Base-by-base conservation (phyloP, 768 basidiomycete genomes). In the Podaxis pistillaris region DNA sequence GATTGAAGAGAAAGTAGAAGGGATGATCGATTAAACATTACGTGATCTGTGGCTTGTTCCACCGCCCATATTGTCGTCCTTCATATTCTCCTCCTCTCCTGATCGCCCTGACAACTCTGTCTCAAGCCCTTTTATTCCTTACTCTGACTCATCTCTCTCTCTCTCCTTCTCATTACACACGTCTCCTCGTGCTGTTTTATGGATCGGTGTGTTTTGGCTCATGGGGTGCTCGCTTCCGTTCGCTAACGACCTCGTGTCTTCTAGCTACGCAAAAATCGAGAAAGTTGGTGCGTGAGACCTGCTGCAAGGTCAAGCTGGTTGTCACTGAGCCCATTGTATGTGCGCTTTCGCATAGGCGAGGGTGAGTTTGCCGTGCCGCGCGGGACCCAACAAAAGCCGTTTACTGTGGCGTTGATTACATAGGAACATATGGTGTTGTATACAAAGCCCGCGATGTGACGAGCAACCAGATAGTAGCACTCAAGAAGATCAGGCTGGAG, bases 401-500 rank as follows among this genome's bases (percentile, higher is more conserved):
- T 37, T 17, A 33, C 63, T 63, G n/a, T 56, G n/a, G 40, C 56
- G 40, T 36, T 53, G 56, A 60, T 59, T 56, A 64, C 60, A 56
- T 71, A 98, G 96, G 96, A 68, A 98, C 96, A 26, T 98, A 98
- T 68, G 96, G 96, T 61, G 96, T 98, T 57, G 96, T 98, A 22
- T 98, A 98, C 84, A 97, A 98, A 76, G 96, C 96, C 44, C 85
- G 87, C 67, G 96, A 98, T 73, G 76, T 86, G 65, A 82, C 76
- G 51, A 90, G 84, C 8, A 90, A 90, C 72, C 77, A 86, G 68
- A 87, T 98, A 67, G 97, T 99, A 56, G 97, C 97, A 24, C 81
- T 98, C 67, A 99, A 99, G 87, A 99, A 99, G 83, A 98, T 99
- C 72, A 81, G 97, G 44, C 86, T 99, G 28, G 97, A 98, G 73